Evolutionary conservation across 208 protist genomes (phyloP), one percentile per base, ranked within the genome.

Genomic region (Leptomonas seymouri): DNA sequence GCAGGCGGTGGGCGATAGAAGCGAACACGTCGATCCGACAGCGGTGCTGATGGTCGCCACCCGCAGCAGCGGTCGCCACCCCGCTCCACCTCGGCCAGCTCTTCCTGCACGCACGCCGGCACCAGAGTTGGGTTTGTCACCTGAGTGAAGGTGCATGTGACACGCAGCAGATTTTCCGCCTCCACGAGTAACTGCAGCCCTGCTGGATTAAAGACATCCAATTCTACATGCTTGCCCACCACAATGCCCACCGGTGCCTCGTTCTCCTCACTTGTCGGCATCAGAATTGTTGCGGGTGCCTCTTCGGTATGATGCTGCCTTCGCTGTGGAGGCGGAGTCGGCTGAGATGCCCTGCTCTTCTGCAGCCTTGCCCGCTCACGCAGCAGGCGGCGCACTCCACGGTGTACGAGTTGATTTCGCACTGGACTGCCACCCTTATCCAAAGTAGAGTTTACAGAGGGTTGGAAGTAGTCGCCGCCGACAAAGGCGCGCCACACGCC

Each of bases 401-500:
- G 80, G 46, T 82, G 76, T 16, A 90, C 58, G n/a, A 94, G 78
- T 59, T 93, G 87, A 31, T 84, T 81, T 36, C 85, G 69, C 30
- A 91, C 84, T 15, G 91, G 91, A 11, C 80, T 90, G 58, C 76
- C 64, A 6, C 78, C 61, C 56, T 90, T 92, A 66, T 94, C 84
- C 16, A 96, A 71, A 23, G 65, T 86, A 14, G 85, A 81, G 62
- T 91, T 93, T 16, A 93, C 78, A 9, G 80, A 76, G 0, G 88
- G 80, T 15, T 74, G 77, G 44, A 90, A 93, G 74, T 90, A 91
- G 62, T 87, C 72, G 25, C 87, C 86, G 6, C 91, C 89, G 9
- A 89, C 91, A 75, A 93, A 96, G 39, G 91, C 84, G 5, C 91
- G 81, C 87, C 88, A 96, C 18, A 83, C 78, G 12, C 87, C 86